Percentiles rank a stretch among this genome's conserved stretches.
These are phyloP conservation scores for Mortierella sp. DNA, from an alignment of 371 early-diverging fungal species.

Conservation along the genomic window DNA sequence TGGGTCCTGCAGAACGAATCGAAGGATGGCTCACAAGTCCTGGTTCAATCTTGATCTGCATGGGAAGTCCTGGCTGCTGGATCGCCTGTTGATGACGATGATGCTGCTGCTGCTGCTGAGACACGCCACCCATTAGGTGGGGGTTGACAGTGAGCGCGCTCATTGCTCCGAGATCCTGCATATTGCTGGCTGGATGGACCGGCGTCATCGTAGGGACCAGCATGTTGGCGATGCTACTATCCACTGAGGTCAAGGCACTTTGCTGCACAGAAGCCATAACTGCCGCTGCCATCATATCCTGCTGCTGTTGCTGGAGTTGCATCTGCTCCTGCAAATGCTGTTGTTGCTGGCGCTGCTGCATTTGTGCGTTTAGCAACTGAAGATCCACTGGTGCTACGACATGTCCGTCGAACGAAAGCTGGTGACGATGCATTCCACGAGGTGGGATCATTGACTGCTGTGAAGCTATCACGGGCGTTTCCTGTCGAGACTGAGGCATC, in stretches of 20 bases:
- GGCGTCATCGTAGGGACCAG: constrained; percentile 14
- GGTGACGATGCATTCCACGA: constrained; percentile 42
- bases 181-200: background rate
- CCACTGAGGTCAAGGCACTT: constrained; percentile 13
- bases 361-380: constrained; percentile 38
- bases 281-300: constrained; percentile 35
- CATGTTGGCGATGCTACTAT: constrained; percentile 13
- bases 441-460: constrained; percentile 27
- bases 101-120: constrained; percentile 23
- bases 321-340: constrained; percentile 29
- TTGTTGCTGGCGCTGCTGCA: constrained; percentile 41
- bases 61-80: constrained; percentile 1
- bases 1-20: constrained; percentile 17
- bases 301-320: constrained; percentile 29
- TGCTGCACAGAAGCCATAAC: constrained; percentile 20
- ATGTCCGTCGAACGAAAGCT: constrained; percentile 39
- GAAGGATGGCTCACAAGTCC: constrained; percentile 3
- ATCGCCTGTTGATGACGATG: constrained; percentile 16
- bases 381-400: constrained; percentile 27
- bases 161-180: constrained; percentile 3
- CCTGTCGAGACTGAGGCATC: constrained; percentile 17
- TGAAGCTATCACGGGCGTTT: constrained; percentile 43
- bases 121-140: constrained; percentile 4
- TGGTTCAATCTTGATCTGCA: constrained; percentile 18
- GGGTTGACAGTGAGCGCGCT: background rate